Evolutionary conservation across 768 basidiomycete genomes (phyloP).

Genomic region (Melanogaster broomeanus): DNA sequence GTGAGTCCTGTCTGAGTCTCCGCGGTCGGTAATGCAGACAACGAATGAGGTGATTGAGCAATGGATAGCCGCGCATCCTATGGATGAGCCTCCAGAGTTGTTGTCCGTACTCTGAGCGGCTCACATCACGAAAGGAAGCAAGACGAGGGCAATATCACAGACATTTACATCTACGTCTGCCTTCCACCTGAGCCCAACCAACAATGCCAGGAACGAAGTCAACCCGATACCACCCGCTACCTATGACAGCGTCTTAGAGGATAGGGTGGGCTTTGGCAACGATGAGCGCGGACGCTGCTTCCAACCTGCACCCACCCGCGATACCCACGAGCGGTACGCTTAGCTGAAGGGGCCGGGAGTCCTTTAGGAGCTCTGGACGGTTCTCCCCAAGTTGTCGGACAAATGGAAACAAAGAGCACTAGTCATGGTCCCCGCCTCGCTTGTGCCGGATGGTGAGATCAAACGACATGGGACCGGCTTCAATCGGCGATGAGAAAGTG

Average conservation of each 20-base stretch:
- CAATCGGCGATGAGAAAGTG: conserved; percentile 36
- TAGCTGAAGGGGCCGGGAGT: conserved; percentile 41
- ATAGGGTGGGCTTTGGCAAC: not conserved
- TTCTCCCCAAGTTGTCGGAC: conserved; percentile 41
- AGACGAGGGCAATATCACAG: conserved; percentile 44
- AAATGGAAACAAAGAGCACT: conserved; percentile 53
- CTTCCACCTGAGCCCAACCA: conserved; percentile 23
- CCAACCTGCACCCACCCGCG: conserved; percentile 51
- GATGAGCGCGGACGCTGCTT: not conserved
- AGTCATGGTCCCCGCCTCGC: conserved; percentile 54
- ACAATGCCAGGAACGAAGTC: conserved; percentile 66
- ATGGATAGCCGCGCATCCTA: conserved; percentile 38
- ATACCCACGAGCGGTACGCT: conserved; percentile 50
- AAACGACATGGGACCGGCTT: conserved; percentile 23
- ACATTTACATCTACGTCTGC: not conserved
- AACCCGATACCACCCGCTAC: conserved; percentile 66
- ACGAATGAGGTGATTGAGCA: conserved; percentile 4
- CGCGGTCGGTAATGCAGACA: not conserved
- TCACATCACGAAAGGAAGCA: conserved; percentile 41
- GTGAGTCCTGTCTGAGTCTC: conserved; percentile 13
- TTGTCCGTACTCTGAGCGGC: conserved; percentile 1
- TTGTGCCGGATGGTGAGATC: conserved; percentile 59
- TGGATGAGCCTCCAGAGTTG: not conserved
- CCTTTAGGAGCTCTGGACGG: conserved; percentile 43
- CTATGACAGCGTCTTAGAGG: conserved; percentile 44